These are phyloP conservation scores for Boechera retrofracta DNA, from an alignment of 345 rosid genomes.

Conservation along the genomic window DNA sequence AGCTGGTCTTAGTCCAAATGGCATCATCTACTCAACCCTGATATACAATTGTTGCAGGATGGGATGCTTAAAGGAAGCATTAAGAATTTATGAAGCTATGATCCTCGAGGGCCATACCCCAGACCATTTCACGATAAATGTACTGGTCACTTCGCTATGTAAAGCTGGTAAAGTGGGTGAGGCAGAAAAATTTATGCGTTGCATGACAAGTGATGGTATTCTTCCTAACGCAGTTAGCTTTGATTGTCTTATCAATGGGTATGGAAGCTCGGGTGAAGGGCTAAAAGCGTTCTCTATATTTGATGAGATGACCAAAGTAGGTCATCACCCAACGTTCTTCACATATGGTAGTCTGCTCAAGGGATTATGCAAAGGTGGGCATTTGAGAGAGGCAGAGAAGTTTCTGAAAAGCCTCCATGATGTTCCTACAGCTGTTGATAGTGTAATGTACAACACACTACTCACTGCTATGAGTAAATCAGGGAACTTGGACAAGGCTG, in stretches of 20 bases:
- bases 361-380: constrained; percentile 82
- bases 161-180: constrained; percentile 63
- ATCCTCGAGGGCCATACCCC: constrained; percentile 51
- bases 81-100: constrained; percentile 67
- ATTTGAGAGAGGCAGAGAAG: constrained; percentile 63
- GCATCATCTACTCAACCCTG: constrained; percentile 61
- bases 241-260: constrained; percentile 72
- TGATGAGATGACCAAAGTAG: constrained; percentile 77
- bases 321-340: constrained; percentile 69
- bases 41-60: constrained; percentile 63
- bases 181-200: constrained; percentile 68
- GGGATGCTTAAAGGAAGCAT: constrained; percentile 62
- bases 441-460: constrained; percentile 68
- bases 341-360: constrained; percentile 82
- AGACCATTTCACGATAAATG: constrained; percentile 59
- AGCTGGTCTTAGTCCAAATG: constrained; percentile 68
- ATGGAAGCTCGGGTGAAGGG: constrained; percentile 62
- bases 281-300: constrained; percentile 65
- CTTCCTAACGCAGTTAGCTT: constrained; percentile 61
- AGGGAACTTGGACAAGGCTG: constrained; percentile 67
- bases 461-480: constrained; percentile 62
- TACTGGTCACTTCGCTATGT: constrained; percentile 69
- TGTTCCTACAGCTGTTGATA: constrained; percentile 68
- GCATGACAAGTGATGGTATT: constrained; percentile 57
- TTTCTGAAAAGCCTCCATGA: constrained; percentile 58